Evolutionary conservation across 2,329 filamentous ascomycete genomes (phyloP).

Genomic region (Dryadomyces sulphureus): DNA sequence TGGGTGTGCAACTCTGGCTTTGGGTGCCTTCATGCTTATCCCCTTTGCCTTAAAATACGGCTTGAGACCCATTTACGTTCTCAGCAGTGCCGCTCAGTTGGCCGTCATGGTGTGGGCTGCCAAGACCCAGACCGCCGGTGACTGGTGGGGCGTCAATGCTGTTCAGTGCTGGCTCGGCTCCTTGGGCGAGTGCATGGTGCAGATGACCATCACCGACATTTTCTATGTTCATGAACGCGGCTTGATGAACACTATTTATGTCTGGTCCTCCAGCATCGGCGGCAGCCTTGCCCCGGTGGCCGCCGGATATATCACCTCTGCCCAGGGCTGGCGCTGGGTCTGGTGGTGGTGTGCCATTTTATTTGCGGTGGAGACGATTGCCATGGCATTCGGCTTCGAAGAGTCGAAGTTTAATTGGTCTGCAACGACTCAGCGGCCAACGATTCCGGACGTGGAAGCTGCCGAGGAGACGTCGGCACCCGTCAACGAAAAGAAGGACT

Average conservation of each 20-base stretch:
- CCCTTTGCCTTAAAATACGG: conserved; percentile 29
- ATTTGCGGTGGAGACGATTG: conserved; percentile 5
- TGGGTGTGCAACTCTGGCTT: conserved; percentile 27
- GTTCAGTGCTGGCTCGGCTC: conserved; percentile 25
- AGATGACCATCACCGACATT: conserved; percentile 36
- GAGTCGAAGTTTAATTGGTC: conserved; percentile 9
- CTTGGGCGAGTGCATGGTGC: conserved; percentile 30
- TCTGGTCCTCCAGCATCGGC: conserved; percentile 24
- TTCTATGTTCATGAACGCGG: conserved; percentile 44
- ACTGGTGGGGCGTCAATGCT: conserved; percentile 5
- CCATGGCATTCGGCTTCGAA: conserved; percentile 7
- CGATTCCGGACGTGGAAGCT: background rate
- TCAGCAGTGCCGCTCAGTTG: conserved; percentile 28
- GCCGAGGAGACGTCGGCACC: background rate
- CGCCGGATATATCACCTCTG: conserved; percentile 32
- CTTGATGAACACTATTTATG: conserved; percentile 31
- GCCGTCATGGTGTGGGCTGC: conserved; percentile 23
- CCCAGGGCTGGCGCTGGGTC: conserved; percentile 34
- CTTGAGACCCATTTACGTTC: conserved; percentile 25
- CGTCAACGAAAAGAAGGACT: background rate
- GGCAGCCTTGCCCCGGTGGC: conserved; percentile 26
- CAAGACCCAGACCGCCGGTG: conserved; percentile 10
- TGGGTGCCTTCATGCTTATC: conserved; percentile 30
- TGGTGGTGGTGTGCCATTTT: conserved; percentile 17
- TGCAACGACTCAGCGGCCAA: background rate